Evolutionary conservation across 2,329 filamentous ascomycete genomes (phyloP).

Genomic region (Botryosphaeria agaves): DNA sequence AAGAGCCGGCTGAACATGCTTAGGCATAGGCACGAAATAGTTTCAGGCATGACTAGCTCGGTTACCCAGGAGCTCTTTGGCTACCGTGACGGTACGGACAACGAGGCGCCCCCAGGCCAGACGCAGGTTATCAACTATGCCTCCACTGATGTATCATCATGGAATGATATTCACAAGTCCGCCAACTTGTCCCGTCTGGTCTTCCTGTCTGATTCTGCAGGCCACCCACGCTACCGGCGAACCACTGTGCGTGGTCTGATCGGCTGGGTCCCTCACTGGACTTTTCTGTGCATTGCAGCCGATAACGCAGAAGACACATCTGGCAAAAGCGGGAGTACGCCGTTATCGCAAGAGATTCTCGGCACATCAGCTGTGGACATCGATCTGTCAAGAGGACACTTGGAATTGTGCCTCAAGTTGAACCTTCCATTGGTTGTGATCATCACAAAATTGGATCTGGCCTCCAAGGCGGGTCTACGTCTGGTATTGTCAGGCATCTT

Average conservation of each 20-base stretch:
- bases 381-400: slow-evolving; percentile 61
- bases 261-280: slow-evolving; percentile 93
- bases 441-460: slow-evolving; percentile 82
- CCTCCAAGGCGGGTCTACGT: slow-evolving; percentile 53
- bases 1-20: slow-evolving; percentile 77
- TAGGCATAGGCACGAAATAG: slow-evolving; percentile 86
- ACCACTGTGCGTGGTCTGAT: slow-evolving; percentile 82
- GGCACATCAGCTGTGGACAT: slow-evolving; percentile 38
- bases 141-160: slow-evolving; percentile 72
- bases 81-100: slow-evolving; percentile 32
- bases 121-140: slow-evolving; percentile 61
- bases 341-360: slow-evolving; percentile 33
- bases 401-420: slow-evolving; percentile 71
- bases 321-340: slow-evolving; percentile 25
- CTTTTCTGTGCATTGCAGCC: slow-evolving; percentile 69
- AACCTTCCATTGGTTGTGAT: slow-evolving; percentile 61
- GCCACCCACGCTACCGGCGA: slow-evolving; percentile 73
- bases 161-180: slow-evolving; percentile 81
- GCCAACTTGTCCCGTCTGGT: slow-evolving; percentile 60
- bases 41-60: slow-evolving; percentile 82
- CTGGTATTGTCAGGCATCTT: slow-evolving; percentile 57
- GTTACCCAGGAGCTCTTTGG: slow-evolving; percentile 88
- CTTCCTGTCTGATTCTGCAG: slow-evolving; percentile 82
- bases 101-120: slow-evolving; percentile 4
- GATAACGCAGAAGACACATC: slow-evolving; percentile 43